Conservation (phyloP, 139 green algal species). For the Volvox reticuliferus region DNA sequence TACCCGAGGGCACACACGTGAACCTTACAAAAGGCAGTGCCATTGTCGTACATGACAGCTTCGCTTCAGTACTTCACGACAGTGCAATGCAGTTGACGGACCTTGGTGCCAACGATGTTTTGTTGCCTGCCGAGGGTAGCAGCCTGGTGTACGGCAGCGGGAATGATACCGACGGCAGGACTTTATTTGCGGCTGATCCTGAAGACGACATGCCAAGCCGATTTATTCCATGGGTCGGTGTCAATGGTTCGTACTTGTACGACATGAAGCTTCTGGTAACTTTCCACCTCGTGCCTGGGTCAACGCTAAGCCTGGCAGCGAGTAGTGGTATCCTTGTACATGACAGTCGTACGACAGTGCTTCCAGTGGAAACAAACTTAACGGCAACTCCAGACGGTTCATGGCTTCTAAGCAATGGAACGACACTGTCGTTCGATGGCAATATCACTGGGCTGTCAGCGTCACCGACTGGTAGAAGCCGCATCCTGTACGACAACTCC, state of each 20-base stretch:
- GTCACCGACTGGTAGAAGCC: not conserved
- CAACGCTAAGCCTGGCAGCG: not conserved
- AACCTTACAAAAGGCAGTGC: not conserved
- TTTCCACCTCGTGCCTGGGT: not conserved
- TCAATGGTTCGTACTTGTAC: not conserved
- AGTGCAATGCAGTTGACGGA: too few species aligned
- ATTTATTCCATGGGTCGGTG: not conserved
- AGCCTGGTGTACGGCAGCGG: not conserved
- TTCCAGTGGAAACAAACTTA: not conserved
- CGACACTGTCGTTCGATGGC: not conserved
- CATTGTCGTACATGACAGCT: slow-evolving; percentile 8
- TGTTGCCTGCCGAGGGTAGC: not conserved
- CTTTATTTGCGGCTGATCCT: not conserved
- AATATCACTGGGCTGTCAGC: not conserved
- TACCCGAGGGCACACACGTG: not conserved
- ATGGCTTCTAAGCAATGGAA: not conserved
- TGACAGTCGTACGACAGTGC: slow-evolving; percentile 1
- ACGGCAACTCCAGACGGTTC: not conserved
- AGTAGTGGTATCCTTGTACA: not conserved
- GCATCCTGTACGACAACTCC: not conserved
- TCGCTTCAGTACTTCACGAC: not conserved
- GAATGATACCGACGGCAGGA: not conserved
- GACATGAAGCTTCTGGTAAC: not conserved
- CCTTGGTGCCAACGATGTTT: not conserved
- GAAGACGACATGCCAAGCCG: not conserved